Evolutionary conservation across 768 basidiomycete species (phyloP), one percentile per base, ranked within the genome.

Genomic region (Coprinopsis cinerea): DNA sequence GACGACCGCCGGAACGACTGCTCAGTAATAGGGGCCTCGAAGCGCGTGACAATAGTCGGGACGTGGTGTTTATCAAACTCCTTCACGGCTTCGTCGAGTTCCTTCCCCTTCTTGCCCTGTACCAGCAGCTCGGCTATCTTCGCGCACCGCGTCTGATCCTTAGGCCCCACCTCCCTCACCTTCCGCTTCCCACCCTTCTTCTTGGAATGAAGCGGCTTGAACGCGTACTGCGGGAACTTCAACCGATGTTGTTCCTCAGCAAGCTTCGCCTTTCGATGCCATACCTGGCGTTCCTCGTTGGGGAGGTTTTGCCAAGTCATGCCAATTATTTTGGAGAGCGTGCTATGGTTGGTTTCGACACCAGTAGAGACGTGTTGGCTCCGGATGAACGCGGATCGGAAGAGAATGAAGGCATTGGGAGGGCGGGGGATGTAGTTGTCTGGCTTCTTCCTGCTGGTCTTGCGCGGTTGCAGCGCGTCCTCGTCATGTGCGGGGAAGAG

Each of bases 391-490:
- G 83, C 81, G 0, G 85, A 86, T 53, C 88, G 82, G 74, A 90
- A 91, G 59, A 91, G 77, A 61, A 91, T 91, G 68, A 91, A 91
- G 17, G 88, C 88, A 59, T 91, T 91, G 2, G 88, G 85, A 2
- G 88, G 88, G 39, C 88, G 84, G n/a, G 88, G 88, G 55, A 91
- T 86, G 61, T 90, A 83, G 55, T 84, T 78, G 20, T 81, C 78
- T 11, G 79, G 77, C 61, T 83, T 85, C 67, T 85, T 85, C 72
- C 79, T 85, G 42, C 75, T 69, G 59, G 71, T 64, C 35, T 74
- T 74, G 30, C 75, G 74, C 28, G 73, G 56, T 26, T 66, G 55
- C 7, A 25, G 20, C 13, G 67, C 42, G 25, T 47, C 53, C 41
- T 65, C 66, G 23, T 69, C 64, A 32, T 69, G 53, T 22, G 77